Evolutionary conservation across 1,284 basidiomycete species (phyloP), one percentile per base, ranked within the genome.

Genomic region (Microbotryum violaceum): DNA sequence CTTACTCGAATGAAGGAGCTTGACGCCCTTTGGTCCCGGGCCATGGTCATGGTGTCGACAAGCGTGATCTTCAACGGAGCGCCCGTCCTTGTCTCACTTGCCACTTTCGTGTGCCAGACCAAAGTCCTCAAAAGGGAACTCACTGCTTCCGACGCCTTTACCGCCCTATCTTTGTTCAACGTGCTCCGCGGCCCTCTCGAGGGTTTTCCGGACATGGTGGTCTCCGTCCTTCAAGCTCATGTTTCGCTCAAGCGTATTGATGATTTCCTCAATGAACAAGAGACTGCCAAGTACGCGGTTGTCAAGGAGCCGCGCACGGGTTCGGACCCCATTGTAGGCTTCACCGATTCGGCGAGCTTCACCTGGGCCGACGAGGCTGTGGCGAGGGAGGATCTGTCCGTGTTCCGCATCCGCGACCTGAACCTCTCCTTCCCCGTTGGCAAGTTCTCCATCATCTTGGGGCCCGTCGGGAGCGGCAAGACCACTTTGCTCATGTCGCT

Each of bases 401-500:
- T 62, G 16, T 82, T 82, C 73, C 66, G 70, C 18, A 73, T 82
- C 3, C 72, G 75, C 5, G 74, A 79, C 47, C 69, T 89, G 60
- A 77, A 84, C 67, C 70, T 88, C 52, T 70, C 65, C 14, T 85
- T 87, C 65, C 84, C 85, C 1, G 65, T 74, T 21, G 82, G 82
- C 5, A n/a, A 48, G 44, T 71, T 79, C 20, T 75, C 72, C 55
- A 69, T 79, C 53, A 66, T 79, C 21, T 71, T 75, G 29, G 78
- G 79, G 1, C 65, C 66, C 3, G 73, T 71, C 25, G 81, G 80
- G 6, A 77, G 74, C 3, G 81, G 81, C 33, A 79, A 79, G 70
- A 74, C 76, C 4, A 74, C 77, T 4, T 61, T 79, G 46, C 72
- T 66, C 80, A 83, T 75, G 76, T 80, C 67, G 16, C 85, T 70